phyloP scores from a whole-genome alignment of 2,329 filamentous ascomycete genomes.

The Emericellopsis cladophorae region DNA sequence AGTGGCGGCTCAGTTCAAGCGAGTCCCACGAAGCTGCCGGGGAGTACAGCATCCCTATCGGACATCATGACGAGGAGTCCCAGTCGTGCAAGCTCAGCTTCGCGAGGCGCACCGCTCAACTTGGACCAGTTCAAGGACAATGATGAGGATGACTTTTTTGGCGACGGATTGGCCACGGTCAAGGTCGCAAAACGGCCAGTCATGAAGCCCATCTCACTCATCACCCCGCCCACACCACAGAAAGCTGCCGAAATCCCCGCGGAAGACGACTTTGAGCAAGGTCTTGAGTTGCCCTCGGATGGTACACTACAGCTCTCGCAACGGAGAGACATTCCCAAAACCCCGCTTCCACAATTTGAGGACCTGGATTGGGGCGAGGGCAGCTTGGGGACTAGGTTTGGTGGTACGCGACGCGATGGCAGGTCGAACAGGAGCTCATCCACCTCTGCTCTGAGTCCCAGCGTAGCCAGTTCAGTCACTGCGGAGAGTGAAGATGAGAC shows the following conservation, averaged over 20 bases:
- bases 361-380: conserved; percentile 93
- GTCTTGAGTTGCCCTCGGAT: conserved; percentile 58
- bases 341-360: conserved; percentile 48
- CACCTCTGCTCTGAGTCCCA: conserved; percentile 81
- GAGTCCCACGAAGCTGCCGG: conserved; percentile 32
- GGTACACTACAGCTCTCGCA: conserved; percentile 53
- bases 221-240: conserved; percentile 42
- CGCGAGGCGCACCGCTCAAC: conserved; percentile 34
- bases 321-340: conserved; percentile 48
- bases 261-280: conserved; percentile 59
- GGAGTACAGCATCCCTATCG: no score
- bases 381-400: conserved; percentile 81
- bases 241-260: conserved; percentile 18
- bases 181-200: conserved; percentile 49
- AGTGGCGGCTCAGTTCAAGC: conserved; percentile 39
- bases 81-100: conserved; percentile 14
- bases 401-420: conserved; percentile 70
- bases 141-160: conserved; percentile 50
- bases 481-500: conserved; percentile 89
- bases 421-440: conserved; percentile 76
- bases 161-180: conserved; percentile 52
- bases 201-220: conserved; percentile 36
- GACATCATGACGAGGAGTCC: conserved; percentile 4
- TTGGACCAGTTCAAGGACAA: conserved; percentile 54
- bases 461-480: conserved; percentile 81